These are phyloP conservation scores for Mucuna pruriens DNA, from an alignment of 306 rosid species.

Conservation along the genomic window DNA sequence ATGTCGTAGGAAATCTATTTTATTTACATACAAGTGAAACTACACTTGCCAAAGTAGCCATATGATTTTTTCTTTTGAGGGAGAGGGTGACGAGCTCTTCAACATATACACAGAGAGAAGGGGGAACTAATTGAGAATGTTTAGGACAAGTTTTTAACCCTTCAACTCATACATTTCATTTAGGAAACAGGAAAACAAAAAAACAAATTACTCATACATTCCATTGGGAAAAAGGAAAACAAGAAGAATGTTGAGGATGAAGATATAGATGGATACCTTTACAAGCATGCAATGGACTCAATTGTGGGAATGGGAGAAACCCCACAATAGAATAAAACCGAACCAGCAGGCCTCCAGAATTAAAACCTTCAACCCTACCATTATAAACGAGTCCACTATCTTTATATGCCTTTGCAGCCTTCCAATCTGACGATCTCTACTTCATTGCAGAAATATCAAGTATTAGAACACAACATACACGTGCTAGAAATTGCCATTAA, in stretches of 20 bases:
- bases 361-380: slow-evolving; percentile 78
- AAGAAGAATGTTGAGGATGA: background rate
- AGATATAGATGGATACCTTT: slow-evolving; percentile 55
- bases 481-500: background rate
- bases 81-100: background rate
- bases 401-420: slow-evolving; percentile 64
- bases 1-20: background rate
- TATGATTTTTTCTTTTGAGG: background rate
- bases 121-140: background rate
- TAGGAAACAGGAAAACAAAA: background rate
- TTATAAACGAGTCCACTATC: slow-evolving; percentile 66
- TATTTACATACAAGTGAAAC: background rate
- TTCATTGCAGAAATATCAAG: slow-evolving; percentile 81
- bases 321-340: slow-evolving; percentile 75
- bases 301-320: slow-evolving; percentile 82
- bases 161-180: background rate
- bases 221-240: background rate
- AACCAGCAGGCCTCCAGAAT: slow-evolving; percentile 75
- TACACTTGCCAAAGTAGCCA: background rate
- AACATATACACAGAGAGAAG: background rate
- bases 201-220: background rate
- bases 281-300: slow-evolving; percentile 78
- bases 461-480: slow-evolving; percentile 52
- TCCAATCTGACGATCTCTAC: slow-evolving; percentile 95
- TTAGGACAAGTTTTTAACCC: background rate